Percentiles rank a stretch among this genome's conserved stretches.
phyloP scores from a whole-genome alignment of 345 rosid genomes.

The Pugionium cornutum region DNA sequence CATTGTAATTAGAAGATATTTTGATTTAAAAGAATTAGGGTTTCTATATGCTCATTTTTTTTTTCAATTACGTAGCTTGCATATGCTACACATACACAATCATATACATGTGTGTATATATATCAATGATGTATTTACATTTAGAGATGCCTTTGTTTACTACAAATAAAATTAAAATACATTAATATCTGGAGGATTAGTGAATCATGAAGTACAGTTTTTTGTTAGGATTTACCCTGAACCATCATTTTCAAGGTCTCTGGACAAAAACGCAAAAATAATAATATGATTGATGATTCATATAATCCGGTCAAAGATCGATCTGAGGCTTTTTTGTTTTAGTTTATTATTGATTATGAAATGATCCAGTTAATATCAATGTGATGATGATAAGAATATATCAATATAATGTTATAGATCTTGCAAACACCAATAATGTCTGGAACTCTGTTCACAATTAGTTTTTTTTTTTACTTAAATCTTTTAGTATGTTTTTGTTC shows the following conservation, averaged over 20 bases:
- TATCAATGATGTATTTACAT: background rate
- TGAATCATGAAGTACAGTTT: conserved; percentile 29
- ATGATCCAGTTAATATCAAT: conserved; percentile 34
- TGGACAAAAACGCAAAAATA: background rate
- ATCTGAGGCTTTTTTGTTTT: conserved; percentile 24
- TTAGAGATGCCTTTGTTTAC: background rate
- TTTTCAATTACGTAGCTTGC: conserved; percentile 20
- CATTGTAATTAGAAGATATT: conserved; percentile 43
- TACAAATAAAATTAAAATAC: background rate
- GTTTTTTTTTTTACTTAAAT: conserved; percentile 32
- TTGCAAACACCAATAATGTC: conserved; percentile 42
- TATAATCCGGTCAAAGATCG: conserved; percentile 39
- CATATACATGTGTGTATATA: conserved; percentile 16
- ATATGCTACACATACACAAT: conserved; percentile 20
- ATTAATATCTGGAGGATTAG: conserved; percentile 16
- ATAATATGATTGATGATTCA: conserved; percentile 24
- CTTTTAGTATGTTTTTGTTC: conserved; percentile 38
- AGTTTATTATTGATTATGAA: conserved; percentile 18
- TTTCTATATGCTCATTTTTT: conserved; percentile 14
- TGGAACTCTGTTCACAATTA: conserved; percentile 34
- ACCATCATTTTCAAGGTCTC: conserved; percentile 32
- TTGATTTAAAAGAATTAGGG: conserved; percentile 33
- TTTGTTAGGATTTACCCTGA: conserved; percentile 33
- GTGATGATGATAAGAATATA: conserved; percentile 32
- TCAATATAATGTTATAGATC: conserved; percentile 44